Conservation (phyloP, 225 moss, liverwort and hornwort genomes). For the Marchantia paleacea region DNA sequence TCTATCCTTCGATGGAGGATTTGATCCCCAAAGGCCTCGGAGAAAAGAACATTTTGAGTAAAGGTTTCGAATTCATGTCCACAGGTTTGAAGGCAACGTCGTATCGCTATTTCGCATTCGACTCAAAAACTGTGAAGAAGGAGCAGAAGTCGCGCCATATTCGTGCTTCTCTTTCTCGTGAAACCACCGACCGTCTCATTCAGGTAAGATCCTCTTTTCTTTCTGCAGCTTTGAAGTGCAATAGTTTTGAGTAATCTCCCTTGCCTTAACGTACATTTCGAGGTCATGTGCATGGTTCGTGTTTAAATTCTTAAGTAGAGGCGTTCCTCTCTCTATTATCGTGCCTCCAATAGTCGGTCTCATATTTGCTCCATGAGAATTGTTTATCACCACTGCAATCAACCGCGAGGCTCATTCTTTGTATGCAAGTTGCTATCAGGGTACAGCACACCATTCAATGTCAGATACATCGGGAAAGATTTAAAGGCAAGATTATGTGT, state of each 20-base stretch:
- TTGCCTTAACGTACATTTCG: background rate
- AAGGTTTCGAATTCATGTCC: slow-evolving; percentile 61
- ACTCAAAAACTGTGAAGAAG: slow-evolving; percentile 24
- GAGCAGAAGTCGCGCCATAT: slow-evolving; percentile 52
- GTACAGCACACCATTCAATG: background rate
- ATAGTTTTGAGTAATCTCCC: too few relatives aligned
- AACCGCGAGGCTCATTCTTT: too few relatives aligned
- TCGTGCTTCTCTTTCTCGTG: slow-evolving; percentile 50
- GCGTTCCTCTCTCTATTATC: background rate
- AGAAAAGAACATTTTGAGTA: slow-evolving; percentile 38
- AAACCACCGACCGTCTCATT: slow-evolving; percentile 51
- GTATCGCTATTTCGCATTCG: slow-evolving; percentile 65
- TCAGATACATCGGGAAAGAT: background rate
- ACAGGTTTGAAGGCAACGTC: slow-evolving; percentile 64
- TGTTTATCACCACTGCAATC: too few relatives aligned
- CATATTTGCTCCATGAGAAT: background rate
- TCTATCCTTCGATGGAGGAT: slow-evolving; percentile 28
- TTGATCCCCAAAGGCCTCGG: slow-evolving; percentile 30
- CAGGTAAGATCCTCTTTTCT: slow-evolving; percentile 36
- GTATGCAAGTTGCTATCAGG: background rate
- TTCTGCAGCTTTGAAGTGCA: too few relatives aligned
- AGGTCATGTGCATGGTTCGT: background rate
- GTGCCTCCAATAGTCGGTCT: background rate
- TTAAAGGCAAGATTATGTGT: background rate
- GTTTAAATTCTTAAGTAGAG: background rate